Evolutionary conservation across 78 protist species (phyloP).

Genomic region (Dictyostelium capitatum): DNA sequence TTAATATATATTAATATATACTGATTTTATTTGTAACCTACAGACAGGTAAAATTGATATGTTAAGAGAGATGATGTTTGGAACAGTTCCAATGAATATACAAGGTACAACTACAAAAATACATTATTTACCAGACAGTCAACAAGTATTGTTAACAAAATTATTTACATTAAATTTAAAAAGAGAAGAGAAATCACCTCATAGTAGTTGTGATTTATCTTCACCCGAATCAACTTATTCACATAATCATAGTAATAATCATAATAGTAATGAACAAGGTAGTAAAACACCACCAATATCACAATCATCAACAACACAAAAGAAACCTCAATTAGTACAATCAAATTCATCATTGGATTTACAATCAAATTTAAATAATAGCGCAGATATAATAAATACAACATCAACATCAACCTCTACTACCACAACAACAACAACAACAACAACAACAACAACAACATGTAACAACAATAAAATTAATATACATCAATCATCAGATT

Average conservation of each 20-base stretch:
- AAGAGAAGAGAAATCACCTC: conserved; percentile 36
- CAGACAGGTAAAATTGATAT: conserved; percentile 59
- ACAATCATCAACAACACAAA: not conserved
- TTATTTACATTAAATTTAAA: conserved; percentile 53
- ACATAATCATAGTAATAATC: not conserved
- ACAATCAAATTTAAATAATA: not conserved
- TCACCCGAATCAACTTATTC: not conserved
- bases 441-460: not conserved
- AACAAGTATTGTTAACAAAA: conserved; percentile 51
- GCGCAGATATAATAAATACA: not conserved
- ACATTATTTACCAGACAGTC: conserved; percentile 70
- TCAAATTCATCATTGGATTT: conserved; percentile 3
- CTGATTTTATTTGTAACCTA: no score
- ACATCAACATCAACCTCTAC: not conserved
- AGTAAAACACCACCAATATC: conserved; percentile 6
- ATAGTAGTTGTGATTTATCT: not conserved
- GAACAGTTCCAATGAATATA: conserved; percentile 74
- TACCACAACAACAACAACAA: not conserved
- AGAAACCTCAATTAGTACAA: not conserved
- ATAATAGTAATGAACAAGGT: not conserved
- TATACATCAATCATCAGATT: not conserved
- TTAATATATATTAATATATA: not conserved
- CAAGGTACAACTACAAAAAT: conserved; percentile 76
- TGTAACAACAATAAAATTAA: not conserved
- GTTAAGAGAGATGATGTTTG: conserved; percentile 80